phyloP scores from a whole-genome alignment of 2,329 filamentous ascomycete species.

The Pestalotiopsis sp. region DNA sequence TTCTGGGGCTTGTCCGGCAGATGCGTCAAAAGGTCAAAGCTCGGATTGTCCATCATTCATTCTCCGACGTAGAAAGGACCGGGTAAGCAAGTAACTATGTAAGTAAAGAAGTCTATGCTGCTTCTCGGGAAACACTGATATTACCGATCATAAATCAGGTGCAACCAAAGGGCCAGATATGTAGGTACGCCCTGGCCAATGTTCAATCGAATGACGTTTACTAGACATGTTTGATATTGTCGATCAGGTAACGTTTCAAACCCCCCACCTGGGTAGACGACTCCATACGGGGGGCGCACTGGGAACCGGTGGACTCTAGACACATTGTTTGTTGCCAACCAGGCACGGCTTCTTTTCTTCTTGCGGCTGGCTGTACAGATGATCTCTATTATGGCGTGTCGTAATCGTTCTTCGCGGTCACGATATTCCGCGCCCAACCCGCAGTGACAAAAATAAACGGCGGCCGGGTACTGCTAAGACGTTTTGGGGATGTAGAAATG shows the following conservation, averaged over 20 bases:
- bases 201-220: background rate
- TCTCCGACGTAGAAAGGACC: too few species aligned
- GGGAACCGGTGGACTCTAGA: background rate
- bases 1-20: background rate
- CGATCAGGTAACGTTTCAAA: conserved; percentile 8
- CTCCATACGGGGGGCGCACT: background rate
- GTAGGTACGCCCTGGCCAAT: background rate
- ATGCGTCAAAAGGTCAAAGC: background rate
- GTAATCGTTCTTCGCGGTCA: background rate
- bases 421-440: background rate
- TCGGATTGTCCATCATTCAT: too few species aligned
- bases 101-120: background rate
- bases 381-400: background rate
- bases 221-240: background rate
- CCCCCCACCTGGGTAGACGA: background rate
- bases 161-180: background rate
- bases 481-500: background rate
- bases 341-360: background rate
- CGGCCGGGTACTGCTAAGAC: background rate
- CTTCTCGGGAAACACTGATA: background rate
- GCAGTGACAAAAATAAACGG: background rate
- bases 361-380: background rate
- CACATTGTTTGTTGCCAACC: background rate
- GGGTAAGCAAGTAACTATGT: too few species aligned
- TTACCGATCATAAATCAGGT: background rate